Evolutionary conservation across 2,329 filamentous ascomycete species (phyloP), one percentile per base, ranked within the genome.

Genomic region (Falciphora oryzae): DNA sequence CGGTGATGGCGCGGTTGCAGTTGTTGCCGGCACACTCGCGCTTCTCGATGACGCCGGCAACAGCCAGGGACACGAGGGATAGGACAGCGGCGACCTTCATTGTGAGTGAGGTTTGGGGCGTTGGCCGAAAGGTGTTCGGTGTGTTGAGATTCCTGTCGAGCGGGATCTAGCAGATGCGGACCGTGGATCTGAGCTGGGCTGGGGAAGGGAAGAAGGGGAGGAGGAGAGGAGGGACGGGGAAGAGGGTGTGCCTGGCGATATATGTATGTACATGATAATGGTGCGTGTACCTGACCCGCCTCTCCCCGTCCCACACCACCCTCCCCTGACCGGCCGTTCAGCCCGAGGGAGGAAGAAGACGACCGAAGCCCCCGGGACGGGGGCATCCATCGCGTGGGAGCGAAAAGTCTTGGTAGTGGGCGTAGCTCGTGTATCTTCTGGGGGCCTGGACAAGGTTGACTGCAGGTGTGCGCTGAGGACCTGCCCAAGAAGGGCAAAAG

Each of bases 1-100:
- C 78, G 57, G 78, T 80, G 66, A 81, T 75, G 65, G 78, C 76
- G 61, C 78, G 77, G 73, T 78, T 78, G 74, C 79, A 81, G 75
- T 80, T 81, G 75, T 81, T 77, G 69, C 75, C 77, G 66, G 72
- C 67, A 71, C 76, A 79, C 65, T 67, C 69, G 65, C 76, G 77
- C 67, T 70, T 68, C 65, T 76, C 72, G 44, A 79, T 65, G 64
- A 73, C 70, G 69, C 71, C 70, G 64, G 75, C 77, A 61, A 76
- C 68, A 68, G 74, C 77, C 63, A 74, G 69, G 66, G 74, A 75
- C 66, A 73, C 74, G 65, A 79, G 69, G 59, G 75, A 75, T 60
- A 79, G 73, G 68, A 76, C 68, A 67, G 73, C 70, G 69, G 73
- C 69, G 72, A 75, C 70, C 75, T 80, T 79, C 78, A 80, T 80